phyloP scores from a whole-genome alignment of 805 yeast genomes.

The Spathaspora gorwiae region DNA sequence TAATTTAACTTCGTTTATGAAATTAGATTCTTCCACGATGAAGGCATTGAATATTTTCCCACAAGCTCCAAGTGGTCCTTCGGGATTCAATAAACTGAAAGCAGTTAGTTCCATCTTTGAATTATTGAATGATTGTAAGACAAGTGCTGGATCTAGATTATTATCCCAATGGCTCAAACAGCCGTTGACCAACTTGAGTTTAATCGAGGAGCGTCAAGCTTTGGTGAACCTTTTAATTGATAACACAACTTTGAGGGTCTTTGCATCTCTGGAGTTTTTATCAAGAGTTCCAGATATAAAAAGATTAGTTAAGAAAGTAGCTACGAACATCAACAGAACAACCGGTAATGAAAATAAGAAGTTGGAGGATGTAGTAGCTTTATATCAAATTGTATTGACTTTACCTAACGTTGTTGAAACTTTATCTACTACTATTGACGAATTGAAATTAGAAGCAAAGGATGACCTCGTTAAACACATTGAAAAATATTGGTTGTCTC shows the following conservation, averaged over 20 bases:
- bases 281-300: constrained; percentile 78
- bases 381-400: constrained; percentile 72
- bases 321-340: constrained; percentile 24
- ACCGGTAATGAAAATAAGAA: constrained; percentile 45
- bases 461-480: constrained; percentile 28
- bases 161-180: constrained; percentile 95
- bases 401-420: constrained; percentile 65
- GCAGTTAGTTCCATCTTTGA: constrained; percentile 62
- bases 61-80: constrained; percentile 19
- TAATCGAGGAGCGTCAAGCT: constrained; percentile 63
- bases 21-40: constrained; percentile 85
- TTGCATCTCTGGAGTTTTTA: constrained; percentile 62
- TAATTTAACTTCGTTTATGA: constrained; percentile 76
- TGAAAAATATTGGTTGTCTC: constrained; percentile 51
- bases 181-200: constrained; percentile 66
- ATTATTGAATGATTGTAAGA: constrained; percentile 80
- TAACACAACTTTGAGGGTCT: constrained; percentile 61
- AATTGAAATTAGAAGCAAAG: not conserved
- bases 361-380: constrained; percentile 83
- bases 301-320: constrained; percentile 65
- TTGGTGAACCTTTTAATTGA: constrained; percentile 73
- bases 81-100: constrained; percentile 17
- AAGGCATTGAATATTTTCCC: constrained; percentile 87
- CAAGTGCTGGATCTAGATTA: constrained; percentile 82
- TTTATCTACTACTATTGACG: constrained; percentile 34